Percentiles rank a stretch among this genome's conserved stretches.
Evolutionary conservation across 2,329 filamentous ascomycete genomes (phyloP).

Genomic region (Fusarium virguliforme): DNA sequence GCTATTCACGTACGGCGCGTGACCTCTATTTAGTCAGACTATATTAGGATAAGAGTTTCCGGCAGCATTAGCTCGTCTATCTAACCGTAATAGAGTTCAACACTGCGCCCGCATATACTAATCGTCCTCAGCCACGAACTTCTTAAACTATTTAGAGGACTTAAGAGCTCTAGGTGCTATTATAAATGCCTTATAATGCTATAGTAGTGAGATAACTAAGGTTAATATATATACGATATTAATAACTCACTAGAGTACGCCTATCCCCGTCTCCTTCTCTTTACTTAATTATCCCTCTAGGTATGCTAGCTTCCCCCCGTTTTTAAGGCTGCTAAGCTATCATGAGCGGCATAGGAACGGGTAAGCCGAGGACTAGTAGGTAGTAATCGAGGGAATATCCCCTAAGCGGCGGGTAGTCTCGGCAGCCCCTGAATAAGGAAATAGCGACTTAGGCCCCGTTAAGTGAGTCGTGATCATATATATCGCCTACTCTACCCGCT

Average conservation of each 20-base stretch:
- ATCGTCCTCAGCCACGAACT: neutral
- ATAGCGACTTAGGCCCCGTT: neutral
- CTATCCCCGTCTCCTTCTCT: neutral
- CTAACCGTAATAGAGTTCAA: too few relatives aligned
- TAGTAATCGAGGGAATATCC: constrained; percentile 5
- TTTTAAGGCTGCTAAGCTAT: constrained; percentile 1
- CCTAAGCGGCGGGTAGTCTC: neutral
- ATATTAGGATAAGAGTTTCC: too few relatives aligned
- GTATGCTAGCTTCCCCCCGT: constrained; percentile 9
- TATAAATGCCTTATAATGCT: constrained; percentile 22
- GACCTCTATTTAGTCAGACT: too few relatives aligned
- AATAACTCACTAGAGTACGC: constrained; percentile 16
- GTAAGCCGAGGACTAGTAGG: constrained; percentile 12
- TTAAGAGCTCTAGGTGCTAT: constrained; percentile 10
- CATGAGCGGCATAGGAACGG: neutral
- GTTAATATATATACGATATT: constrained; percentile 16
- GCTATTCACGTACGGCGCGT: too few relatives aligned
- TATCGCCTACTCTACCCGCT: neutral
- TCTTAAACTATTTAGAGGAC: constrained; percentile 20
- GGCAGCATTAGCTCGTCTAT: too few relatives aligned
- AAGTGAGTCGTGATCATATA: neutral
- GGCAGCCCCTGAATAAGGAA: constrained; percentile 26
- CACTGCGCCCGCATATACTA: neutral
- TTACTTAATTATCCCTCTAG: neutral
- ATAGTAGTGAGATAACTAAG: neutral